Base-by-base conservation (phyloP, 2,329 filamentous ascomycete genomes). In the Penicillium aurantiogriseum region DNA sequence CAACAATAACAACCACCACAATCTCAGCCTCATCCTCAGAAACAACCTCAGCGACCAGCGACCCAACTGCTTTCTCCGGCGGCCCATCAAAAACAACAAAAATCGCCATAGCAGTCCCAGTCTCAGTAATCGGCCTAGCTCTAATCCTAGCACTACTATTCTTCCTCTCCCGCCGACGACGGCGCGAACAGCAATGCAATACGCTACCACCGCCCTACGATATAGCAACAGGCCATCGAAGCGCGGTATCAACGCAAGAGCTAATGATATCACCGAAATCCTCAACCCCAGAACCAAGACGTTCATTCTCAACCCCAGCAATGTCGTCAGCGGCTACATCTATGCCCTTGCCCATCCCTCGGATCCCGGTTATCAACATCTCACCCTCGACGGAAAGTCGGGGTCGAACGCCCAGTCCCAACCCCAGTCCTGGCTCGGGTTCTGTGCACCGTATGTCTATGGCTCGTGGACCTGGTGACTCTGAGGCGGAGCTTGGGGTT, bases 101-200 rank as follows among this genome's bases (percentile, higher is more conserved):
- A 55, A 53, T 74, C 40, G 69, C 71, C 43, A 73, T 73, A 40
- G 69, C 67, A n/a, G 56, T 74, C n/a, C 71, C 71, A n/a, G 56
- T 74, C 40, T 60, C 69, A 25, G 52, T 72, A 23, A 60, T 71
- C 29, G 69, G 70, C 2, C 55, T 67, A n/a, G 52, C 64, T 7
- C 52, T 69, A 19, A 56, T 74, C 44, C 55, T 59, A 25, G 64
- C 61, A 1, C 38, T 71, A 8, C 17, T 69, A 4, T 66, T 69
- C 57, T 67, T 71, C 61, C 46, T 72, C 29, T 39, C 64, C 2
- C 63, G 64, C 9, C 69, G 64, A 19, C 61, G 66, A n/a, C 62
- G 58, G 29, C 61, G 61, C 21, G 11, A 21, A 27, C 50, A 27
- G 23, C 58, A 57, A 21, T 49, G 42, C 31, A 51, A 59, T n/a